phyloP scores from a whole-genome alignment of 257 asterid genomes.

The Galeopsis tetrahit region DNA sequence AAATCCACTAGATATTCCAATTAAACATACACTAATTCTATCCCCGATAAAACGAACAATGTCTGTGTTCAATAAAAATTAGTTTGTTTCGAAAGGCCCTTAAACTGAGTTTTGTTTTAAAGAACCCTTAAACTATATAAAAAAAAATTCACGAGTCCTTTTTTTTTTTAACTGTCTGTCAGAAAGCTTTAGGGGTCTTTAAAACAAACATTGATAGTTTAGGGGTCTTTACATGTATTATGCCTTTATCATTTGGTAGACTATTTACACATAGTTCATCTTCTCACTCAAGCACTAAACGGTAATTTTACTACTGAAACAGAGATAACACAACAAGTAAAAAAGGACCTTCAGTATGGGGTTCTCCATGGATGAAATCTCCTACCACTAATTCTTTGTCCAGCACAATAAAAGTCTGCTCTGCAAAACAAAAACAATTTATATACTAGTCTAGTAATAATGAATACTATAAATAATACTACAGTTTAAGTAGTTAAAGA shows the following conservation, averaged over 20 bases:
- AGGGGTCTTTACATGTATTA: too few relatives aligned
- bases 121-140: too few relatives aligned
- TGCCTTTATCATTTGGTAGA: not conserved
- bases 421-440: constrained; percentile 48
- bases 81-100: too few relatives aligned
- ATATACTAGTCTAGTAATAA: too few relatives aligned
- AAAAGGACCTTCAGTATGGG: constrained; percentile 70
- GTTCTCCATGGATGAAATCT: constrained; percentile 71
- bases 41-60: not conserved
- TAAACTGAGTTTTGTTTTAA: too few relatives aligned
- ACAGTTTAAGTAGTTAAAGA: constrained; percentile 1
- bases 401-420: constrained; percentile 87
- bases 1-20: too few relatives aligned
- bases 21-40: too few relatives aligned
- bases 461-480: too few relatives aligned
- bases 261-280: not conserved
- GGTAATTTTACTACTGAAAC: not conserved
- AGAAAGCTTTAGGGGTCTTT: too few relatives aligned
- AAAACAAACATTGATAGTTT: too few relatives aligned
- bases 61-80: not conserved
- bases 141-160: too few relatives aligned
- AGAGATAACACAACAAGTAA: not conserved
- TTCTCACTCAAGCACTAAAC: constrained; percentile 13
- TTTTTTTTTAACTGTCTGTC: too few relatives aligned
- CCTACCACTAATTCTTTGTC: constrained; percentile 75